Evolutionary conservation across 305 asterid species (phyloP), one percentile per base, ranked within the genome.

Genomic region (Fraxinus greggii): DNA sequence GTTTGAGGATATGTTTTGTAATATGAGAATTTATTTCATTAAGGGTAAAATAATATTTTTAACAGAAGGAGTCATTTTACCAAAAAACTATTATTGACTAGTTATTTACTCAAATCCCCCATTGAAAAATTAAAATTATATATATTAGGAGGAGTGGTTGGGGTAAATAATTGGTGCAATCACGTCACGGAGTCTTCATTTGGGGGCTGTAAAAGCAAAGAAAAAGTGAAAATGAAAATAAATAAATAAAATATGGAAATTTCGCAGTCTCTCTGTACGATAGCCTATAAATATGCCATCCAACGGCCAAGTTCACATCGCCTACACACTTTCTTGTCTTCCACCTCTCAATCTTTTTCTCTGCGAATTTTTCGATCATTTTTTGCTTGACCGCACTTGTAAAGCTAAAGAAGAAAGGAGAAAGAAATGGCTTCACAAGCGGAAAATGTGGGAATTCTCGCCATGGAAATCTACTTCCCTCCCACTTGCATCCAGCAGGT

Each of bases 401-500:
- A 80, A 56, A 69, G 76, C 72, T 78, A n/a, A 42, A 28, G 29
- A 45, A 28, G 29, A 29, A 77, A 77, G 40, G 80, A 77, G 67
- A 77, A 26, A 82, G 86, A 86, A 89, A 93, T 92, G 97, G 94
- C 97, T 59, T 81, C 83, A 61, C 89, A 88, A 40, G 78, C 65
- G 78, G 89, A 92, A 83, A 96, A 96, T 88, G 98, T 96, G 33
- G 99, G 99, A 81, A 93, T 96, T 83, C 92, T 96, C 87, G 98
- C 98, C 73, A 89, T 94, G 93, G 98, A 96, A 84, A 87, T 96
- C 85, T 96, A 96, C 93, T 91, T 94, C 84, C 99, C 99, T 70
- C 98, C 97, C 9, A 90, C 95, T 87, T 96, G 97, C 90, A 92
- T 96, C 91, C 93, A 90, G 86, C 99, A 96, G 99, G 99, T 96